Evolutionary conservation across 2,329 filamentous ascomycete species (phyloP).

Genomic region (Beauveria asiatica): DNA sequence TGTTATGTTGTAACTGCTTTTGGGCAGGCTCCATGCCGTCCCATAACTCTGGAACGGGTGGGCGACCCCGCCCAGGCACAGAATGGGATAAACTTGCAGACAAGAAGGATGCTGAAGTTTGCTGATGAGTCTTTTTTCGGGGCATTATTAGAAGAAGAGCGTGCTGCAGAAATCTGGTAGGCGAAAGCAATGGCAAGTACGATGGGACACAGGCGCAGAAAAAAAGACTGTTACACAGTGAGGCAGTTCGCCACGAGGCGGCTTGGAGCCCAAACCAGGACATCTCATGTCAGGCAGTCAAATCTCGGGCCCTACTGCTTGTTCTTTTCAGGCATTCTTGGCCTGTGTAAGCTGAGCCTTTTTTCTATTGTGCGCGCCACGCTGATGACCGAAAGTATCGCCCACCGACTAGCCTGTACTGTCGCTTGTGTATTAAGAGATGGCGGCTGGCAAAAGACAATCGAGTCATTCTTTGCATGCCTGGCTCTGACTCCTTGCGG

Average conservation of each 20-base stretch:
- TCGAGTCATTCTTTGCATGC: no score
- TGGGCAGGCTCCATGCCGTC: neutral
- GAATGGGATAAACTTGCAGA: neutral
- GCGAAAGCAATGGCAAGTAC: no score
- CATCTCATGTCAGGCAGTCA: neutral
- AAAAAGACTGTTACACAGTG: neutral
- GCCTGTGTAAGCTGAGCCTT: neutral
- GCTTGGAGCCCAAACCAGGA: neutral
- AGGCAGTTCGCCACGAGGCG: neutral
- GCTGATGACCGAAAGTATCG: no score
- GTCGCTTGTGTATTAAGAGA: no score
- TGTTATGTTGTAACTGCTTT: no score
- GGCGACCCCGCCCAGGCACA: neutral
- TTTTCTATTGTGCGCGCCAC: no score
- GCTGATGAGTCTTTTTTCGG: neutral
- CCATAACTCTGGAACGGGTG: constrained; percentile 9
- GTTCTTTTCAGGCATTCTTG: neutral
- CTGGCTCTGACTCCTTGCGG: no score
- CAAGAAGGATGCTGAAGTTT: neutral
- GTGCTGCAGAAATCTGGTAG: no score
- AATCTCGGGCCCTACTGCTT: neutral
- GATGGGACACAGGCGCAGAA: neutral
- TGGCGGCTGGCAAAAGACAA: no score
- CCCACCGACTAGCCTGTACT: no score
- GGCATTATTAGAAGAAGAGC: no score